Percentiles rank a stretch among this genome's conserved stretches.
phyloP scores from a whole-genome alignment of 495 filamentous ascomycete species.

The Hyaloscypha bicolor region DNA sequence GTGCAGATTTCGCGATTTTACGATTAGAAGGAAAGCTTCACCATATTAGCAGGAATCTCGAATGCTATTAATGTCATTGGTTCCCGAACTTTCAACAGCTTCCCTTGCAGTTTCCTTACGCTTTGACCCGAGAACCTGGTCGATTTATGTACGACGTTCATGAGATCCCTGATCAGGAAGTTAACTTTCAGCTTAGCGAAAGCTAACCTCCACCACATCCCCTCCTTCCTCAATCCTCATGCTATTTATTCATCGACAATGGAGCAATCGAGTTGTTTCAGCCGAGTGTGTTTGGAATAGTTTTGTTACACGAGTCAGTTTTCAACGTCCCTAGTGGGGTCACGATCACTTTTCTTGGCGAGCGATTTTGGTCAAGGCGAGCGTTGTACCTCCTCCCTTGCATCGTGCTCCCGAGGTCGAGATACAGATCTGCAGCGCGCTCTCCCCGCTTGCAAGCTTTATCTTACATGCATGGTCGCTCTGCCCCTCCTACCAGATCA shows the following conservation, averaged over 20 bases:
- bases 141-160: too few species aligned
- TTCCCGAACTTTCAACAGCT: too few species aligned
- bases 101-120: too few species aligned
- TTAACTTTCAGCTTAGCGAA: background rate
- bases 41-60: too few species aligned
- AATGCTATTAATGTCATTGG: too few species aligned
- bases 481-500: background rate
- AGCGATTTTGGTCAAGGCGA: too few species aligned
- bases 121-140: too few species aligned
- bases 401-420: background rate
- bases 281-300: background rate
- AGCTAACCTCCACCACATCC: background rate
- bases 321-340: background rate
- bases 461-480: background rate
- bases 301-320: background rate
- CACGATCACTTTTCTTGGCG: too few species aligned
- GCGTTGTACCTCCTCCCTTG: too few species aligned
- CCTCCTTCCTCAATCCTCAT: background rate
- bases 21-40: too few species aligned
- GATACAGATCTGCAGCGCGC: background rate
- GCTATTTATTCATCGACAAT: background rate
- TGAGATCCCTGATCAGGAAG: background rate
- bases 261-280: background rate
- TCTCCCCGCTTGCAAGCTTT: background rate
- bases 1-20: too few species aligned